Conservation (phyloP, 352 stramenopile species). For the Globisporangium lucens region DNA sequence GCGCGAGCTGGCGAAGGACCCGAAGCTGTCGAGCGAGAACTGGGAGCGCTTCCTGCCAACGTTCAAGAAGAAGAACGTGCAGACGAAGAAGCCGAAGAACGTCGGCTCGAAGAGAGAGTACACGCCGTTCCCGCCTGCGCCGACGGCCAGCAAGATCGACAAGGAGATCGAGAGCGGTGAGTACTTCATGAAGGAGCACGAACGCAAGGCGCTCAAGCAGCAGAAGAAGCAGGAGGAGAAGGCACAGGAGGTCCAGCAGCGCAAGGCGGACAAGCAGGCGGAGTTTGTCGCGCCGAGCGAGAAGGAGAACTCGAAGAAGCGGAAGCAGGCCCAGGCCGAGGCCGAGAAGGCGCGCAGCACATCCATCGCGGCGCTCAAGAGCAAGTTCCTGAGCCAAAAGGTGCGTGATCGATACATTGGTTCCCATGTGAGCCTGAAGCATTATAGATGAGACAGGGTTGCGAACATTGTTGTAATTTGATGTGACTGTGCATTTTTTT, state of each 20-base stretch:
- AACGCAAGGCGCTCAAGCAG: constrained; percentile 92
- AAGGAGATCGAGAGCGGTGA: constrained; percentile 98
- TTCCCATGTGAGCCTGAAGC: not conserved
- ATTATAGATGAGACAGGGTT: not conserved
- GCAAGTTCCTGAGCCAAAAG: constrained; percentile 80
- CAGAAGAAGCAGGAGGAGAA: constrained; percentile 81
- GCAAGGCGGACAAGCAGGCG: constrained; percentile 68
- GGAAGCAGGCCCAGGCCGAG: constrained; percentile 48
- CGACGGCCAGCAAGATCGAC: constrained; percentile 96
- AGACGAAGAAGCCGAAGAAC: constrained; percentile 92
- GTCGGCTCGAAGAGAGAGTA: constrained; percentile 94
- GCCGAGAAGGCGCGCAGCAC: constrained; percentile 45
- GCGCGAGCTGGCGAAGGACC: constrained; percentile 98
- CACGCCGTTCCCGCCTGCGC: constrained; percentile 98
- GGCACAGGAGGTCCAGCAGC: constrained; percentile 52
- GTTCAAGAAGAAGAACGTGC: constrained; percentile 99
- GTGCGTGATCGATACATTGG: constrained; percentile 23
- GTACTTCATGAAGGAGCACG: constrained; percentile 98
- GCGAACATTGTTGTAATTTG: not conserved
- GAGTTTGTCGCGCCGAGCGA: constrained; percentile 75
- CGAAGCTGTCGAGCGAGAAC: constrained; percentile 95
- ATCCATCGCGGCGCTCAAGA: constrained; percentile 73
- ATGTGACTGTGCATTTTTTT: not conserved
- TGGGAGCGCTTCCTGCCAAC: constrained; percentile 98
- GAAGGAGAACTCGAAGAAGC: constrained; percentile 77